A percentile compares a stretch with the other conserved stretches of the same genome.
These are phyloP conservation scores for Penicillium angulare DNA, from an alignment of 495 filamentous ascomycete species.

Conservation along the genomic window DNA sequence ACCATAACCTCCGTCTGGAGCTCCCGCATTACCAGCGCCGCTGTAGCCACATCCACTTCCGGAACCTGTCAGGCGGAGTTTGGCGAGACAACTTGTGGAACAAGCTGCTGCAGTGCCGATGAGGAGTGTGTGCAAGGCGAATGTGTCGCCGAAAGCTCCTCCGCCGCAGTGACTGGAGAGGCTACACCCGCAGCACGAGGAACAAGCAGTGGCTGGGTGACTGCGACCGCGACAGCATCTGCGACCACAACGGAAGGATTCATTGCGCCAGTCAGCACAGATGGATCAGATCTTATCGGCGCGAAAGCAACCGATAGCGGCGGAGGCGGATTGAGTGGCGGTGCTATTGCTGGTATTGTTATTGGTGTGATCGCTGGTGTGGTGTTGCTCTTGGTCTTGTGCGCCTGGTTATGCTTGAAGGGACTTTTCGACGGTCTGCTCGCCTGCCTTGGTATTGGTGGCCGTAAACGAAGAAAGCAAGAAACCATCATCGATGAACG, in stretches of 20 bases:
- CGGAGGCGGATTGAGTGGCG: conserved; percentile 64
- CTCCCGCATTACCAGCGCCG: conserved; percentile 37
- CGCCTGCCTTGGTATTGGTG: conserved; percentile 63
- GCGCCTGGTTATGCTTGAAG: conserved; percentile 70
- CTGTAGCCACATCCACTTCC: conserved; percentile 39
- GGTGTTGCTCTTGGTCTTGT: conserved; percentile 67
- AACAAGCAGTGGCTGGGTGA: conserved; percentile 60
- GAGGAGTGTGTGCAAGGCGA: conserved; percentile 60
- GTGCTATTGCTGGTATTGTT: conserved; percentile 94
- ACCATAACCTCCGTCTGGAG: conserved; percentile 69
- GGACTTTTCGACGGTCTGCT: conserved; percentile 62
- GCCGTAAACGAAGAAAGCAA: conserved; percentile 45
- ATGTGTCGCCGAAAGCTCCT: conserved; percentile 42
- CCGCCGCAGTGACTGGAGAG: conserved; percentile 33
- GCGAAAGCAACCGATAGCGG: conserved; percentile 32
- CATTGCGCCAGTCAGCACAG: conserved; percentile 54
- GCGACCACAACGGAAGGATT: conserved; percentile 61
- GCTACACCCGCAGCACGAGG: conserved; percentile 62
- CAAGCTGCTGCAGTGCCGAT: conserved; percentile 68
- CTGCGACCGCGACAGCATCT: conserved; percentile 53
- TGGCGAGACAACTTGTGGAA: conserved; percentile 67
- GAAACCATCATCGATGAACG: conserved; percentile 69
- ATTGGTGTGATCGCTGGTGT: conserved; percentile 81
- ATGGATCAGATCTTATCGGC: conserved; percentile 46
- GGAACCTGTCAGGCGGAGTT: conserved; percentile 56